Evolutionary conservation across 106 monocot genomes (phyloP), one percentile per base, ranked within the genome.

Genomic region (Phalaenopsis aphrodite): DNA sequence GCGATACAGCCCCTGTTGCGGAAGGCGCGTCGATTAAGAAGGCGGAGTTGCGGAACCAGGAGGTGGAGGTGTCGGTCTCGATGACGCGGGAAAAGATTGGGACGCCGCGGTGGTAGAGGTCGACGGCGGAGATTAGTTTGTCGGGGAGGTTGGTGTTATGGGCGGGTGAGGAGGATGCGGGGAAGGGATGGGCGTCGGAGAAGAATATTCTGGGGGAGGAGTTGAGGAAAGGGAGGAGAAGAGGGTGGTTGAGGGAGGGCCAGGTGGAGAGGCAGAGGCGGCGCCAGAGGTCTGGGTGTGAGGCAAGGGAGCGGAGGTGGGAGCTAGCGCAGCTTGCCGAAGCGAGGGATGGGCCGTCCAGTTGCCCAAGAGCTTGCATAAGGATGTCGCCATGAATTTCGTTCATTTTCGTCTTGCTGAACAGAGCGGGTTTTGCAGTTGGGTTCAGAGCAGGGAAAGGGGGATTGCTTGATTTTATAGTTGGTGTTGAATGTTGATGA

Each of bases 331-430:
- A 88, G 78, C 85, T 75, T 45, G 84, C 80, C 3, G 89, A 81
- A 23, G 97, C 92, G 12, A 97, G 89, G 10, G 88, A 47, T 0
- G 85, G 85, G 19, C 92, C 94, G 80, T 94, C 92, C 24, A 97
- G 90, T 65, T 14, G 85, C 16, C 80, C 46, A 66, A 97, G 88
- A 23, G 78, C 83, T 8, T 24, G 78, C 23, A 52, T 76, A 5
- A 96, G 81, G 45, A 96, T 75, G 86, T 96, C 96, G n/a, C 71
- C 21, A 77, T 89, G 88, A 67, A 96, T 80, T 83, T 96, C 93
- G 3, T 90, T 85, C 11, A 96, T 86, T 30, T 30, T 30, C 30
- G 30, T 30, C 30, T 30, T 30, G 30, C 30, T n/a, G n/a, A n/a
- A n/a, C n/a, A n/a, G n/a, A n/a, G n/a, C n/a, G n/a, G n/a, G n/a